Conservation (phyloP, 2,329 filamentous ascomycete genomes). For the Penicillium sp. region DNA sequence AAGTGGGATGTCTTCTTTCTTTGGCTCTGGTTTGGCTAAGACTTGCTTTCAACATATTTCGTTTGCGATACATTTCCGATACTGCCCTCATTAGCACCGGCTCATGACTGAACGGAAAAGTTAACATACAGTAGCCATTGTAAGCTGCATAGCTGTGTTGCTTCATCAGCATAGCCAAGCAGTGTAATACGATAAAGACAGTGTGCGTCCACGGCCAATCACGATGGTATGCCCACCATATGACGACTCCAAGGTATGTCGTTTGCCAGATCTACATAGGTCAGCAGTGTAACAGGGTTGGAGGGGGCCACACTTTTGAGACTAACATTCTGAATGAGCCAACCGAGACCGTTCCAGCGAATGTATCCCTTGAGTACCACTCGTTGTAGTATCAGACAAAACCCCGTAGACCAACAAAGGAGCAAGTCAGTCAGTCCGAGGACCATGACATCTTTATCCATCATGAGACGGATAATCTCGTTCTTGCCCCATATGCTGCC, state of each 20-base stretch:
- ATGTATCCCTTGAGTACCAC: slow-evolving; percentile 59
- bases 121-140: slow-evolving; percentile 61
- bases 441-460: slow-evolving; percentile 52
- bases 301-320: not conserved
- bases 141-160: slow-evolving; percentile 71
- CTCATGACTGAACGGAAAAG: not conserved
- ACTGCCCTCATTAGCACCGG: slow-evolving; percentile 32
- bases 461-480: slow-evolving; percentile 70
- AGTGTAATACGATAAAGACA: slow-evolving; percentile 69
- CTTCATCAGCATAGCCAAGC: slow-evolving; percentile 77
- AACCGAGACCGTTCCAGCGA: slow-evolving; percentile 66
- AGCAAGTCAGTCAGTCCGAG: slow-evolving; percentile 63
- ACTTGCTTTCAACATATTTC: slow-evolving; percentile 30
- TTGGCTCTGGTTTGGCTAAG: slow-evolving; percentile 1
- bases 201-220: slow-evolving; percentile 84
- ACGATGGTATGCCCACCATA: slow-evolving; percentile 65
- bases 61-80: slow-evolving; percentile 58
- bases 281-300: not conserved
- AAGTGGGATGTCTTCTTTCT: not conserved
- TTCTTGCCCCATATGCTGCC: slow-evolving; percentile 68
- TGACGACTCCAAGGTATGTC: slow-evolving; percentile 58
- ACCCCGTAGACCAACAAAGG: slow-evolving; percentile 64
- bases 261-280: slow-evolving; percentile 64
- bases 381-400: slow-evolving; percentile 65
- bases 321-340: slow-evolving; percentile 68